Evolutionary conservation across 768 basidiomycete species (phyloP), one percentile per base, ranked within the genome.

Genomic region (Strobilomyces echinocephalus): DNA sequence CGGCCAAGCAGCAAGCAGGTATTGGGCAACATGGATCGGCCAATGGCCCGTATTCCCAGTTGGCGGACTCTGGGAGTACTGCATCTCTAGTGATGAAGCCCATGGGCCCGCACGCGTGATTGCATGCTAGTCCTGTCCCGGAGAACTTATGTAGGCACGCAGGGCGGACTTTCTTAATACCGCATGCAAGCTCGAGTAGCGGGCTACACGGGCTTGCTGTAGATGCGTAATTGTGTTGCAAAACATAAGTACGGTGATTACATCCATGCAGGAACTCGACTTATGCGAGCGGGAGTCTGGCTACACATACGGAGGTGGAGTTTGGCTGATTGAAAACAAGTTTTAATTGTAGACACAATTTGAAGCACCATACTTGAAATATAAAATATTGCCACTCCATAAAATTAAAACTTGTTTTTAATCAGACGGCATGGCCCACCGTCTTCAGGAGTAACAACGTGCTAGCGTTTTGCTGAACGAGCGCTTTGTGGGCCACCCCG

Each of bases 31-130:
- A 31, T 31, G 58, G 52, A 18, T 11, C 36, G 1, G 46, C 26
- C 2, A 45, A 20, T 7, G 56, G 68, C 15, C 50, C 62, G 14
- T 69, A 71, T 35, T 58, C 62, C 18, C 62, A 51, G 24, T 48
- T 69, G 51, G 36, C 56, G 15, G 68, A 62, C 8, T 63, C 69
- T n/a, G 59, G 53, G 38, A 69, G 68, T 24, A 58, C 68, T 12
- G 56, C 60, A n/a, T 61, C 63, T 18, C 42, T 69, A 38, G 64
- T 47, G 38, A 69, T 69, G 68, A 57, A 69, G 39, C 68, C 68
- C 9, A 61, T 69, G 54, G 48, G 58, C 5, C 28, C 16, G 18
- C 10, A 49, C 43, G 16, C 33, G 35, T 31, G 65, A 67, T 43
- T 58, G 53, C 54, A 33, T 55, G 20, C 31, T 54, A 48, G 28